phyloP scores from a whole-genome alignment of 805 yeast species.

The Kazachstania africana region DNA sequence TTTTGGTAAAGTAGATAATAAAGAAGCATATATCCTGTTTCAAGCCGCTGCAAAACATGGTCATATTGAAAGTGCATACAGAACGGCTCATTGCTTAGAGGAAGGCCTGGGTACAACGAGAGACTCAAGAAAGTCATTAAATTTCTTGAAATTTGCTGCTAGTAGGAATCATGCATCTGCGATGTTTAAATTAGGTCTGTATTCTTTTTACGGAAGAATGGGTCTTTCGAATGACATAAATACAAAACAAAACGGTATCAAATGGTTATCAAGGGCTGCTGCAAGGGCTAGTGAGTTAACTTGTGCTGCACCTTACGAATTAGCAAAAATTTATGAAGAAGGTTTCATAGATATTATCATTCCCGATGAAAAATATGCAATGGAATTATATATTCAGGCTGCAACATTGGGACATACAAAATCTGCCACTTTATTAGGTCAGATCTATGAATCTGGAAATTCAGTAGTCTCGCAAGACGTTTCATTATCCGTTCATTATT shows the following conservation, averaged over 20 bases:
- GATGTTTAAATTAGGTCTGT: slow-evolving; percentile 83
- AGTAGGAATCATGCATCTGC: slow-evolving; percentile 93
- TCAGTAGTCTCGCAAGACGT: slow-evolving; percentile 62
- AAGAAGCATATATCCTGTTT: slow-evolving; percentile 65
- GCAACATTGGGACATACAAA: slow-evolving; percentile 80
- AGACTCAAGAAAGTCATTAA: slow-evolving; percentile 78
- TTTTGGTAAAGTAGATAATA: slow-evolving; percentile 65
- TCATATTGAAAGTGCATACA: slow-evolving; percentile 81
- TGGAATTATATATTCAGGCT: slow-evolving; percentile 75
- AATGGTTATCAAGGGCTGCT: slow-evolving; percentile 84
- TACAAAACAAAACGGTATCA: slow-evolving; percentile 76
- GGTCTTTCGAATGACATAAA: slow-evolving; percentile 59
- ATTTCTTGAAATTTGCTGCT: slow-evolving; percentile 77
- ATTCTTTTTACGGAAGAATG: slow-evolving; percentile 74
- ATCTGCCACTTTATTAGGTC: slow-evolving; percentile 71
- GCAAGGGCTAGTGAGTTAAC: slow-evolving; percentile 74
- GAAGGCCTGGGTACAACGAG: slow-evolving; percentile 89
- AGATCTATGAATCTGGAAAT: slow-evolving; percentile 68
- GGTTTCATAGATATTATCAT: slow-evolving; percentile 85
- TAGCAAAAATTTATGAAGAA: slow-evolving; percentile 69
- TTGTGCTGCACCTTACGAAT: slow-evolving; percentile 89
- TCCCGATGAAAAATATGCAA: slow-evolving; percentile 72
- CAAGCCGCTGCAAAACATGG: slow-evolving; percentile 89
- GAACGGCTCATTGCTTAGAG: slow-evolving; percentile 85
- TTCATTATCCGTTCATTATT: slow-evolving; percentile 80